phyloP scores from a whole-genome alignment of 108 stramenopile genomes.

The Tribonema minus region DNA sequence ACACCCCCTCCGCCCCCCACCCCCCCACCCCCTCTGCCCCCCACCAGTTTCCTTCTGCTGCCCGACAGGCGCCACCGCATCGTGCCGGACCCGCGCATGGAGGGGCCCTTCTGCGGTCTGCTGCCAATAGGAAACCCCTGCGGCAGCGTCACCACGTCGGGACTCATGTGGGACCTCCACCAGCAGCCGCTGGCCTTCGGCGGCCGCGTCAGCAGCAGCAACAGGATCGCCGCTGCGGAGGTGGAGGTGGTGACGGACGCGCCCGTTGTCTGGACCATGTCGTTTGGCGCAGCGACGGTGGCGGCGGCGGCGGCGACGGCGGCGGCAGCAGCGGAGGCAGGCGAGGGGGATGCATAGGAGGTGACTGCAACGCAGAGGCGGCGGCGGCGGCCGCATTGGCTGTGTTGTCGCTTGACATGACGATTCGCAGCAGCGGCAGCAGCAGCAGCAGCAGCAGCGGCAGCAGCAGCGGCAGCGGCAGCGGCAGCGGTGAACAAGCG shows the following conservation, averaged over 20 bases:
- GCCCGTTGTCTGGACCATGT: conserved; percentile 22
- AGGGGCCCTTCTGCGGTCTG: conserved; percentile 49
- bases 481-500: too few relatives aligned
- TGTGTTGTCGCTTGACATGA: too few relatives aligned
- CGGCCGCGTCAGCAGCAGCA: conserved; percentile 43
- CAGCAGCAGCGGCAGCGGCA: too few relatives aligned
- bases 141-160: conserved; percentile 13
- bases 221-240: conserved; percentile 4
- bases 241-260: conserved; percentile 29
- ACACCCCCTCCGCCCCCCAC: too few relatives aligned
- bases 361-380: too few relatives aligned
- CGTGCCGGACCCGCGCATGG: conserved; percentile 14
- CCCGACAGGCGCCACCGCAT: conserved; percentile 20
- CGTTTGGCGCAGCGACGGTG: conserved; percentile 1
- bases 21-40: too few relatives aligned
- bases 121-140: conserved; percentile 44
- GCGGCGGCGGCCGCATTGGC: too few relatives aligned
- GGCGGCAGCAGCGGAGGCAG: too few relatives aligned
- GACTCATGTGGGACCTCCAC: conserved; percentile 47
- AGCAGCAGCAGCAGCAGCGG: too few relatives aligned
- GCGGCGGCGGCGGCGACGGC: too few relatives aligned
- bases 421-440: background rate
- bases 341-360: too few relatives aligned
- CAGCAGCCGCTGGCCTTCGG: conserved; percentile 31
- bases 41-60: conserved; percentile 33